Percentiles rank a stretch among this genome's conserved stretches.
Conservation (phyloP, 202 grass and related monocot species). For the Thinopyrum obtusiflorum region DNA sequence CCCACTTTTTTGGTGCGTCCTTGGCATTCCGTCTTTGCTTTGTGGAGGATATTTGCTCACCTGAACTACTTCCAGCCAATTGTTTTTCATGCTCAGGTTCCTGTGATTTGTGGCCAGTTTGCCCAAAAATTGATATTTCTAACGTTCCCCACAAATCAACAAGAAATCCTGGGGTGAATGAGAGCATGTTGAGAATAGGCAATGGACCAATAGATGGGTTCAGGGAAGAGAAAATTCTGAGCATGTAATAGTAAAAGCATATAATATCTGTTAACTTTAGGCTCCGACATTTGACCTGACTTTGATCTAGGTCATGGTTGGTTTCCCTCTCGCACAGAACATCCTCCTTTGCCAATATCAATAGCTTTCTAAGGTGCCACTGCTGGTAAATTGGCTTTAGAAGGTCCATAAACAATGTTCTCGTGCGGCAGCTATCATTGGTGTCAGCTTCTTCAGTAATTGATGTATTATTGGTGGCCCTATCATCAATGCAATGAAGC, state of each 20-base stretch:
- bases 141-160: slow-evolving; percentile 70
- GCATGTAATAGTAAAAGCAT: slow-evolving; percentile 85
- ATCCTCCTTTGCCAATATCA: slow-evolving; percentile 53
- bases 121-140: slow-evolving; percentile 58
- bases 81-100: slow-evolving; percentile 45
- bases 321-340: slow-evolving; percentile 2
- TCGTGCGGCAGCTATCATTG: slow-evolving; percentile 24
- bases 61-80: slow-evolving; percentile 40
- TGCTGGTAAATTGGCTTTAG: slow-evolving; percentile 92
- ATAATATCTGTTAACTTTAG: slow-evolving; percentile 63
- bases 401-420: slow-evolving; percentile 67
- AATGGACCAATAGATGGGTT: slow-evolving; percentile 60
- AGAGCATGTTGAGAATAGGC: slow-evolving; percentile 92
- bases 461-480: slow-evolving; percentile 17
- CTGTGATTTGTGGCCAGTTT: slow-evolving; percentile 33
- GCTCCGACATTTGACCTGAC: slow-evolving; percentile 17
- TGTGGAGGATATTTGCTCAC: slow-evolving; percentile 44
- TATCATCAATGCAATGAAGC: slow-evolving; percentile 32
- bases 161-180: slow-evolving; percentile 92
- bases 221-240: slow-evolving; percentile 73
- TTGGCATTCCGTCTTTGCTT: slow-evolving; percentile 65
- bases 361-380: slow-evolving; percentile 89
- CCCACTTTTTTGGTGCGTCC: slow-evolving; percentile 83
- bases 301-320: slow-evolving; percentile 23
- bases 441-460: slow-evolving; percentile 36